Conservation (phyloP, 306 rosid species). For the Trifolium fragiferum region DNA sequence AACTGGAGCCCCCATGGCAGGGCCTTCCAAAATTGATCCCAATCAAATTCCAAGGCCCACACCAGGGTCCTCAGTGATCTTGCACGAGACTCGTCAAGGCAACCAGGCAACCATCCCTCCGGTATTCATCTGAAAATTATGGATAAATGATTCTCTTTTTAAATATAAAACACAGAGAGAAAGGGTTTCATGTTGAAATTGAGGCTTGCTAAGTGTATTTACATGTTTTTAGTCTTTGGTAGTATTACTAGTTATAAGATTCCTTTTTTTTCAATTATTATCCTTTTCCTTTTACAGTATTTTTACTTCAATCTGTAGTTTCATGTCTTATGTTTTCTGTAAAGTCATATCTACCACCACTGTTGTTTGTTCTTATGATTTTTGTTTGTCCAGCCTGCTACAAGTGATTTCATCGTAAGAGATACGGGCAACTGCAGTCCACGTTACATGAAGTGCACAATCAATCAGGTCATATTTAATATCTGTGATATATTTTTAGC, state of each 20-base stretch:
- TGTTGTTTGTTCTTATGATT: conserved; percentile 33
- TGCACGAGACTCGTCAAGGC: conserved; percentile 92
- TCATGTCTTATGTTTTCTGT: conserved; percentile 26
- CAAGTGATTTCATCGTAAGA: conserved; percentile 83
- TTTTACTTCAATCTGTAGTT: conserved; percentile 11
- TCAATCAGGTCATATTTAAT: conserved; percentile 76
- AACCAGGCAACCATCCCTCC: conserved; percentile 95
- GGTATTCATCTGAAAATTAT: conserved; percentile 58
- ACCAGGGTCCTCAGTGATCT: conserved; percentile 75
- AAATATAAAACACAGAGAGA: conserved; percentile 16
- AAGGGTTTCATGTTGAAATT: background rate
- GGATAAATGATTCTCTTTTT: background rate
- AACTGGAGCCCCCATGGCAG: conserved; percentile 84
- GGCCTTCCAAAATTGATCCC: conserved; percentile 92
- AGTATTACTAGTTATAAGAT: conserved; percentile 31
- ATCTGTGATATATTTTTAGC: conserved; percentile 35
- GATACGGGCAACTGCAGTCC: conserved; percentile 99
- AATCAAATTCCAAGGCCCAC: conserved; percentile 96
- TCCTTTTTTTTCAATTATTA: conserved; percentile 4
- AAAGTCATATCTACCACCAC: conserved; percentile 28
- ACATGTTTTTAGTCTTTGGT: conserved; percentile 36
- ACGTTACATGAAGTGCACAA: conserved; percentile 97
- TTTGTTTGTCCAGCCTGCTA: conserved; percentile 78
- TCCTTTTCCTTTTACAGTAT: conserved; percentile 18
- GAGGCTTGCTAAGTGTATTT: conserved; percentile 33